phyloP scores from a whole-genome alignment of 2,329 filamentous ascomycete genomes.

The Fusarium nelsonii region DNA sequence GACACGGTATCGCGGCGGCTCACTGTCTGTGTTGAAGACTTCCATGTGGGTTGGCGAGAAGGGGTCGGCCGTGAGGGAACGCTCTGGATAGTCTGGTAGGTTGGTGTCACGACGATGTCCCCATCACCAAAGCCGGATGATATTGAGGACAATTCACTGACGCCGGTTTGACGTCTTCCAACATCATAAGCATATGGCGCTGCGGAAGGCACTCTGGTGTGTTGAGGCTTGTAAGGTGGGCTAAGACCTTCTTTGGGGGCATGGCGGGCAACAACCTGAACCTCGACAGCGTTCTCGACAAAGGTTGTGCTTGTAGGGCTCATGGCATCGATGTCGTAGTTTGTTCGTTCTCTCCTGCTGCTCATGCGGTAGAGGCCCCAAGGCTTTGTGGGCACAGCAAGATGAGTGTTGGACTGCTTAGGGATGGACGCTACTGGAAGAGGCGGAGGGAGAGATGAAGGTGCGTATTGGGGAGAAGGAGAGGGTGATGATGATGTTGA shows the following conservation, averaged over 20 bases:
- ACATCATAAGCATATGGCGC: constrained; percentile 35
- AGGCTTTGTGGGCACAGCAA: constrained; percentile 41
- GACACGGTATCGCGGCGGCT: constrained; percentile 63
- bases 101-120: constrained; percentile 64
- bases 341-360: constrained; percentile 22
- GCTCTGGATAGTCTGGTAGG: constrained; percentile 33
- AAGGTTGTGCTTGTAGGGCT: constrained; percentile 45
- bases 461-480: constrained; percentile 1
- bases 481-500: constrained; percentile 11
- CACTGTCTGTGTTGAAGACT: constrained; percentile 25
- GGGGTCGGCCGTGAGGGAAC: constrained; percentile 34
- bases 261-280: constrained; percentile 40
- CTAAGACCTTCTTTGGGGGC: constrained; percentile 31
- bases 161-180: constrained; percentile 51
- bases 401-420: constrained; percentile 44
- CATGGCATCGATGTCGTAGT: constrained; percentile 32
- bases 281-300: constrained; percentile 41
- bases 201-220: constrained; percentile 36
- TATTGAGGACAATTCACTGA: constrained; percentile 68
- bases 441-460: constrained; percentile 8
- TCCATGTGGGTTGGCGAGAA: constrained; percentile 31
- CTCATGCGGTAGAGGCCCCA: constrained; percentile 37
- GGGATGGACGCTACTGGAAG: constrained; percentile 23
- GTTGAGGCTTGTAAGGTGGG: constrained; percentile 22
- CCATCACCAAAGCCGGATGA: constrained; percentile 75